Evolutionary conservation across 805 yeast species (phyloP).

Genomic region (Pichia cephalocereana): DNA sequence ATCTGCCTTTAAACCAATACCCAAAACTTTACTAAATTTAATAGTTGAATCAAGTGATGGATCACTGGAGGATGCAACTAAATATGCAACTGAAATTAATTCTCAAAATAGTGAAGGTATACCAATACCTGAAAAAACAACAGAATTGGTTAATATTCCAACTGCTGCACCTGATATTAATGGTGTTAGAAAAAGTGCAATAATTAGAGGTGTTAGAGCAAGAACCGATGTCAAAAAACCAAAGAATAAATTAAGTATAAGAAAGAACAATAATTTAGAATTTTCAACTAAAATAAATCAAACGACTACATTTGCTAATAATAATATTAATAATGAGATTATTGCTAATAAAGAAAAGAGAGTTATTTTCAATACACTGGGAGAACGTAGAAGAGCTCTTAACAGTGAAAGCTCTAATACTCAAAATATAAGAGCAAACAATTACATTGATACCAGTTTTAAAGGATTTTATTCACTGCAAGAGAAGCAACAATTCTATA

Average conservation of each 20-base stretch:
- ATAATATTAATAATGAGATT: background rate
- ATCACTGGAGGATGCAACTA: constrained; percentile 51
- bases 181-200: constrained; percentile 28
- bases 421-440: background rate
- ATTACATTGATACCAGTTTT: background rate
- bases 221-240: constrained; percentile 6
- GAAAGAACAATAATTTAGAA: background rate
- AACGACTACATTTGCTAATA: too few relatives aligned
- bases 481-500: constrained; percentile 19
- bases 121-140: constrained; percentile 47
- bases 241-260: background rate
- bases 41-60: constrained; percentile 59
- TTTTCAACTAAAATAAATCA: too few relatives aligned
- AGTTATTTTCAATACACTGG: background rate
- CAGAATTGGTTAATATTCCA: constrained; percentile 55
- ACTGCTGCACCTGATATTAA: constrained; percentile 26
- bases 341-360: constrained; percentile 3
- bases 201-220: constrained; percentile 27
- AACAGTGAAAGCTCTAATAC: background rate
- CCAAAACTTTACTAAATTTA: constrained; percentile 31
- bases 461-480: constrained; percentile 22
- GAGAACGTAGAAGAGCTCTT: constrained; percentile 1
- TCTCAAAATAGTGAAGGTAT: constrained; percentile 54
- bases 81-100: constrained; percentile 60
- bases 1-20: constrained; percentile 25